Evolutionary conservation across 805 yeast species (phyloP).

Genomic region (Candida ovalis): DNA sequence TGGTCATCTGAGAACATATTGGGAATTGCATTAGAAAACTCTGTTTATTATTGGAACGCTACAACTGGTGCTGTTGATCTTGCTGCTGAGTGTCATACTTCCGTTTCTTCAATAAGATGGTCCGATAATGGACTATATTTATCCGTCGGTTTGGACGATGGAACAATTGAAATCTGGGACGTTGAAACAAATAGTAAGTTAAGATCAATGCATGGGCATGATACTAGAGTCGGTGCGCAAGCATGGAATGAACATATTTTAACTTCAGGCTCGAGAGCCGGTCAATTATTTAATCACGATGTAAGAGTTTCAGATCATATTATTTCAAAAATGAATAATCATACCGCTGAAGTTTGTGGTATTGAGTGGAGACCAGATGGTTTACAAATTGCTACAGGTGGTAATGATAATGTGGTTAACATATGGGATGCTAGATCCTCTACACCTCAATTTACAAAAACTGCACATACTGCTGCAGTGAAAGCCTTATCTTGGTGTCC

Average conservation of each 20-base stretch:
- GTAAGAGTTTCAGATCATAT: slow-evolving; percentile 81
- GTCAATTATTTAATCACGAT: slow-evolving; percentile 83
- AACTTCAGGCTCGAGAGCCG: slow-evolving; percentile 85
- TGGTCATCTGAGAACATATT: slow-evolving; percentile 83
- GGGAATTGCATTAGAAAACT: slow-evolving; percentile 82
- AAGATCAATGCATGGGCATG: slow-evolving; percentile 72
- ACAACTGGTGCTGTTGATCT: slow-evolving; percentile 70
- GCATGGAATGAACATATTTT: slow-evolving; percentile 80
- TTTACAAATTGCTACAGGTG: slow-evolving; percentile 82
- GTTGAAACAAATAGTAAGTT: slow-evolving; percentile 69
- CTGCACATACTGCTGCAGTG: slow-evolving; percentile 88
- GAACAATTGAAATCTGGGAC: slow-evolving; percentile 91
- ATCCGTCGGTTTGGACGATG: slow-evolving; percentile 80
- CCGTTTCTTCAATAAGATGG: slow-evolving; percentile 79
- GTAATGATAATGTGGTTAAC: slow-evolving; percentile 89
- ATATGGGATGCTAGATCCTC: slow-evolving; percentile 84
- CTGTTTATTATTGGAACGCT: slow-evolving; percentile 93
- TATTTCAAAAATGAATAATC: slow-evolving; percentile 55
- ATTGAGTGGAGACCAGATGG: slow-evolving; percentile 84
- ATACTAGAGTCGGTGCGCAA: slow-evolving; percentile 77
- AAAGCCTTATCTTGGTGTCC: slow-evolving; percentile 97
- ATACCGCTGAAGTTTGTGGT: slow-evolving; percentile 91
- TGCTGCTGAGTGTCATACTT: slow-evolving; percentile 51
- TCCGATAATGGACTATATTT: slow-evolving; percentile 85
- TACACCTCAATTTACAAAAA: slow-evolving; percentile 69